phyloP scores from a whole-genome alignment of 169 alveolate species.

The Plasmodium coatneyi region DNA sequence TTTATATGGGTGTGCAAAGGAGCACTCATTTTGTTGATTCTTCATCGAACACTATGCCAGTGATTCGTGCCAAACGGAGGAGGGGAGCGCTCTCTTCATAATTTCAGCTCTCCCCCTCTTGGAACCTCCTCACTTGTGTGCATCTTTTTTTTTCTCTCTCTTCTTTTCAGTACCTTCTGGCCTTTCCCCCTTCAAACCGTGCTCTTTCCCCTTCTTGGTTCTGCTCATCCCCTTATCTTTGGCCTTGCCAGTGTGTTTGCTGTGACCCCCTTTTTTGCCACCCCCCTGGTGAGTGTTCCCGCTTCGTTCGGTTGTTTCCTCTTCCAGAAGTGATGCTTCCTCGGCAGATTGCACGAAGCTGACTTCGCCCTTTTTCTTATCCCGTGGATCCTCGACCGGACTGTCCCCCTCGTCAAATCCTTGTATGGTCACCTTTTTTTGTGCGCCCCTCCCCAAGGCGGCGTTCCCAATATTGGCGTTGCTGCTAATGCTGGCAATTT shows the following conservation, averaged over 20 bases:
- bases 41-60: background rate
- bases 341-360: background rate
- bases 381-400: background rate
- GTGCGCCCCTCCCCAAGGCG: background rate
- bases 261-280: conserved; percentile 9
- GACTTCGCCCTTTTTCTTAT: background rate
- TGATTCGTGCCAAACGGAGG: background rate
- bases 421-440: conserved; percentile 38
- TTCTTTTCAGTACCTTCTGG: background rate
- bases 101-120: background rate
- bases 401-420: conserved; percentile 5
- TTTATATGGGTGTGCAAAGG: background rate
- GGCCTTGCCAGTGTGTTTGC: background rate
- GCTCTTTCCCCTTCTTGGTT: conserved; percentile 7
- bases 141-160: background rate
- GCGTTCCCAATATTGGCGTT: background rate
- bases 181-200: background rate
- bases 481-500: background rate
- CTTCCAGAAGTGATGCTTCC: background rate
- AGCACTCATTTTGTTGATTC: background rate
- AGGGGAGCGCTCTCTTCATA: background rate
- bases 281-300: background rate
- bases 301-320: background rate
- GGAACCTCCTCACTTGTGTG: background rate
- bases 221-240: conserved; percentile 1